Evolutionary conservation across 371 early-diverging fungal genomes (phyloP).

Genomic region (Paraphysoderma sedebokerense): DNA sequence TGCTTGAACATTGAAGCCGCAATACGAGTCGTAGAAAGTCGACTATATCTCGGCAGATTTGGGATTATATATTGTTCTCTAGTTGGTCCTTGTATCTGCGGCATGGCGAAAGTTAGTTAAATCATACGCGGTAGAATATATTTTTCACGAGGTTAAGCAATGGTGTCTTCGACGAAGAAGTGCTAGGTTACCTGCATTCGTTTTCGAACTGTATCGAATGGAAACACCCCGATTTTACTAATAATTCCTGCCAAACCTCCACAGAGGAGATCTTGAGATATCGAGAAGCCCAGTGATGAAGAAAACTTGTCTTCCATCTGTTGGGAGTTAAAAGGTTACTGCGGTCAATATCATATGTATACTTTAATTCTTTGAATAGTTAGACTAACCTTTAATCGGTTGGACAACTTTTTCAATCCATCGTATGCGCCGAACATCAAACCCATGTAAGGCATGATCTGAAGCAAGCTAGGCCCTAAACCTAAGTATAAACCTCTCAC

Average conservation of each 20-base stretch:
- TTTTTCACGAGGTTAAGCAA: conserved; percentile 6
- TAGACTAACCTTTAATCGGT: background rate
- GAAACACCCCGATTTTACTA: conserved; percentile 72
- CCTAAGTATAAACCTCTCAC: conserved; percentile 74
- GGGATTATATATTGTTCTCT: conserved; percentile 23
- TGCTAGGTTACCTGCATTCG: conserved; percentile 50
- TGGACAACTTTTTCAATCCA: conserved; percentile 16
- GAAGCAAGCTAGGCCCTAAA: conserved; percentile 55
- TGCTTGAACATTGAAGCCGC: conserved; percentile 36
- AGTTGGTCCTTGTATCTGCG: conserved; percentile 54
- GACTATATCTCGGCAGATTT: conserved; percentile 26
- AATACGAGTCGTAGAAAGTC: conserved; percentile 27
- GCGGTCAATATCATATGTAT: conserved; percentile 13
- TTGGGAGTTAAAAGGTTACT: conserved; percentile 5
- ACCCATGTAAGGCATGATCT: conserved; percentile 91
- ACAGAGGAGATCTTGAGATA: conserved; percentile 44
- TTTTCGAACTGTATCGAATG: conserved; percentile 72
- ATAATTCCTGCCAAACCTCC: conserved; percentile 70
- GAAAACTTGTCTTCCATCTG: conserved; percentile 12
- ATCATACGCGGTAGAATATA: background rate
- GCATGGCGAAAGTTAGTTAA: background rate
- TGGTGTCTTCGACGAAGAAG: conserved; percentile 10
- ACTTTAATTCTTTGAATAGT: conserved; percentile 4
- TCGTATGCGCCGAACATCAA: conserved; percentile 60
- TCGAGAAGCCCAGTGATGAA: conserved; percentile 9